Percentiles rank a stretch among this genome's conserved stretches.
Conservation (phyloP, 2,329 filamentous ascomycete genomes). For the Gliomastix tumulicola region DNA sequence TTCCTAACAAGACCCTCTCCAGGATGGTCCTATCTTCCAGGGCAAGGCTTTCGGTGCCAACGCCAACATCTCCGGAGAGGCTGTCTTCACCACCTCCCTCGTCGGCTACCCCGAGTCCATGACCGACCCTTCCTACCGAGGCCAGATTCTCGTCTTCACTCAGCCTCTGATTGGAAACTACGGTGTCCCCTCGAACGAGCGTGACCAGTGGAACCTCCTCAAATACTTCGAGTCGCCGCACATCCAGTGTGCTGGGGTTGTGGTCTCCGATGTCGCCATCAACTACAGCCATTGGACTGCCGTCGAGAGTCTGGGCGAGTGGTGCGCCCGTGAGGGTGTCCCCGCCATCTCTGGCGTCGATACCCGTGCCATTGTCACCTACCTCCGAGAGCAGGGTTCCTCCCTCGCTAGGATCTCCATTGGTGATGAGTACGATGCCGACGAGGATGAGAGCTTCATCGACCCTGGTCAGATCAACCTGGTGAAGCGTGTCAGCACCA, state of each 20-base stretch:
- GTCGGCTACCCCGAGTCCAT: constrained; percentile 97
- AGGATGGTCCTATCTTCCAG: constrained; percentile 93
- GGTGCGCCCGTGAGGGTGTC: constrained; percentile 94
- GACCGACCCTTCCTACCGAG: constrained; percentile 81
- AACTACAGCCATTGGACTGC: constrained; percentile 99
- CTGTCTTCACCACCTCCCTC: constrained; percentile 95
- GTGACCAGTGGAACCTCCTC: constrained; percentile 83
- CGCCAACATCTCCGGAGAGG: constrained; percentile 94
- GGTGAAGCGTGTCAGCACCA: constrained; percentile 93
- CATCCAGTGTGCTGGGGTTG: constrained; percentile 92
- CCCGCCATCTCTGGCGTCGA: constrained; percentile 96
- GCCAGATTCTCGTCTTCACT: constrained; percentile 97
- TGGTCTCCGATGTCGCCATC: constrained; percentile 89
- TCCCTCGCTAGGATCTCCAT: constrained; percentile 91
- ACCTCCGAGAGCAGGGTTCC: constrained; percentile 92
- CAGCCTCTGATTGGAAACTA: constrained; percentile 98
- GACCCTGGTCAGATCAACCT: constrained; percentile 96
- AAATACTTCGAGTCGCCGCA: constrained; percentile 98
- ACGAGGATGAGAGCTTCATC: constrained; percentile 93
- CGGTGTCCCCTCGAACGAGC: constrained; percentile 79
- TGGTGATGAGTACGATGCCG: constrained; percentile 96
- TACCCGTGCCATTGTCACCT: constrained; percentile 92
- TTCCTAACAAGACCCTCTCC: too few relatives aligned
- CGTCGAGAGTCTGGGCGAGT: constrained; percentile 84
- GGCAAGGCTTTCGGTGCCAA: constrained; percentile 96